These are phyloP conservation scores for Begonia peltatifolia DNA, from an alignment of 306 rosid genomes.

Conservation along the genomic window DNA sequence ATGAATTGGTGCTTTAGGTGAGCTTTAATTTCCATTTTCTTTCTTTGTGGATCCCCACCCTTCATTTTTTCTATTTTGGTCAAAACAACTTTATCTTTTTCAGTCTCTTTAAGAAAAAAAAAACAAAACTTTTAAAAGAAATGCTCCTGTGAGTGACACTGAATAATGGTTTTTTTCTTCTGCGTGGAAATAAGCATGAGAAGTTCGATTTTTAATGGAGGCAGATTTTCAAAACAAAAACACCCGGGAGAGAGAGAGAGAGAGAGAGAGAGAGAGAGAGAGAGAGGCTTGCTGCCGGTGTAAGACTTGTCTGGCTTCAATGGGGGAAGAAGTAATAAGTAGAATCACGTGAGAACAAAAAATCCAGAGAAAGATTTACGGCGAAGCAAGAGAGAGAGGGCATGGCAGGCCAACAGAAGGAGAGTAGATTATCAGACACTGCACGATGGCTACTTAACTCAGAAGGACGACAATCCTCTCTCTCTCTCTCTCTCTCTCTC, in stretches of 20 bases:
- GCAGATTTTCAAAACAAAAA: constrained; percentile 1
- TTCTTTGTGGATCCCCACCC: too few relatives aligned
- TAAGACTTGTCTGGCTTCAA: constrained; percentile 4
- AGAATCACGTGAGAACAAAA: constrained; percentile 56
- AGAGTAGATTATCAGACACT: constrained; percentile 24
- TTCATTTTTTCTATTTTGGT: neutral
- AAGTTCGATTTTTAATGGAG: neutral
- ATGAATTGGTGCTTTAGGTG: too few relatives aligned
- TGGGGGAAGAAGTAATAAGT: constrained; percentile 14
- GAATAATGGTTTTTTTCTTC: neutral
- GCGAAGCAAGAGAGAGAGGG: too few relatives aligned
- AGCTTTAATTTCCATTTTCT: too few relatives aligned
- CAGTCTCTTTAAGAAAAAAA: neutral
- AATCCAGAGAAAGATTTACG: constrained; percentile 31
- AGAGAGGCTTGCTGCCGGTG: too few relatives aligned
- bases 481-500: neutral
- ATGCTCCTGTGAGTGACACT: too few relatives aligned
- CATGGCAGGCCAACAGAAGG: constrained; percentile 1
- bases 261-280: too few relatives aligned
- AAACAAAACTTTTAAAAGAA: too few relatives aligned
- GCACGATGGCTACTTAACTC: constrained; percentile 30
- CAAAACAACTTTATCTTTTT: neutral
- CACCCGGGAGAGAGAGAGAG: too few relatives aligned
- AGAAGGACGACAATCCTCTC: constrained; percentile 18
- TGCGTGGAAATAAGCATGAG: neutral